Base-by-base conservation (phyloP, 495 filamentous ascomycete genomes). In the Ascobolus immersus region DNA sequence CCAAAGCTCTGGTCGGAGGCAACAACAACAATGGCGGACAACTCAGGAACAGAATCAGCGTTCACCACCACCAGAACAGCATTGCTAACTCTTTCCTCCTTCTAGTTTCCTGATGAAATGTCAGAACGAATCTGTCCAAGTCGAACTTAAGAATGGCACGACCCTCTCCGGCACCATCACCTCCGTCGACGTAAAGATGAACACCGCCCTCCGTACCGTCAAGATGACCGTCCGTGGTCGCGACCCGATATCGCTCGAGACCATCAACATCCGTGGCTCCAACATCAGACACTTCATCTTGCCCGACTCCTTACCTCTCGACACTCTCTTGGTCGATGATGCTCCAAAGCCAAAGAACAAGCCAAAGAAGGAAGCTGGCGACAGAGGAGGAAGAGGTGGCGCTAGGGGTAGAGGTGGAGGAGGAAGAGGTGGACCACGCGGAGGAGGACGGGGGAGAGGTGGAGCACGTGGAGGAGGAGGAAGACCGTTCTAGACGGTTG, bases 291-390 rank as follows among this genome's bases (percentile, higher is more conserved):
- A 92, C 54, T 79, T 73, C 52, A 86, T 93, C 47, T 71, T 94
- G 4, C 86, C 86, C 20, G 86, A 96, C 55, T 82, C 73, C 30
- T 64, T 96, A 35, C 86, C 82, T 12, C 65, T 96, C 28, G 86
- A 96, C 51, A 89, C 82, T 10, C 65, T 96, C 21, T 60, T 96
- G 10, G 79, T 96, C 37, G 86, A 96, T 47, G 86, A 96, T 53
- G 70, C 79, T 34, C 79, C 82, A 21, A 96, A 96, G 59, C 84
- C 86, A 32, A 94, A 94, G 71, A 94, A 96, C 56, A 94, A 94
- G 69, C 84, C 86, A 19, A 62, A 86, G 47, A 96, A 96, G 62
- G 89, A 96, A 56, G 58, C 41, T 5, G 61, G 69, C 19, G 75
- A 77, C 43, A 57, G 68, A 34, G 71, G 73, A 15, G 57, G 59